Percentiles rank a stretch among this genome's conserved stretches.
phyloP scores from a whole-genome alignment of 768 basidiomycete species.

The Pleurotus pulmonarius region DNA sequence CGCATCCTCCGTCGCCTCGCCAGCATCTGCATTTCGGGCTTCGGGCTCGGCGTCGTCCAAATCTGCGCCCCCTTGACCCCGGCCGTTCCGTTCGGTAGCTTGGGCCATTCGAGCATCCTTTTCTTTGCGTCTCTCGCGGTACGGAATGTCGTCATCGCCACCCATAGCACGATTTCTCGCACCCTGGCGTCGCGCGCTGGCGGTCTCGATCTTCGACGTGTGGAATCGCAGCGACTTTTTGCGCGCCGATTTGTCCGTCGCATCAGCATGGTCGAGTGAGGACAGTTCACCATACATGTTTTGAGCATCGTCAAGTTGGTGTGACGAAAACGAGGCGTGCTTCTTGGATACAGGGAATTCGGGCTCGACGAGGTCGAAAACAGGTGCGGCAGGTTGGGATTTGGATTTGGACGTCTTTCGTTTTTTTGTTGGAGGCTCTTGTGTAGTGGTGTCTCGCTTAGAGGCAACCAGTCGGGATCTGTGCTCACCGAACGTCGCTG shows the following conservation, averaged over 20 bases:
- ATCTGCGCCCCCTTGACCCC: slow-evolving; percentile 59
- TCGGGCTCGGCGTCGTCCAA: slow-evolving; percentile 53
- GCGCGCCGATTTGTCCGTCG: slow-evolving; percentile 78
- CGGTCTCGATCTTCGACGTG: slow-evolving; percentile 84
- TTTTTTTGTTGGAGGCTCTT: slow-evolving; percentile 58
- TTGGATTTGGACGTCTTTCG: slow-evolving; percentile 43
- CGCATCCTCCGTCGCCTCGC: slow-evolving; percentile 39
- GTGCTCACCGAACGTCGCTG: background rate
- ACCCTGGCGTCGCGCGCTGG: slow-evolving; percentile 68
- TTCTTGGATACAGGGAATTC: slow-evolving; percentile 48
- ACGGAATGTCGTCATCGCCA: slow-evolving; percentile 96
- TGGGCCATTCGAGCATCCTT: slow-evolving; percentile 52
- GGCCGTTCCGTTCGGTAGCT: slow-evolving; percentile 44
- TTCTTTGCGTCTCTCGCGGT: slow-evolving; percentile 69
- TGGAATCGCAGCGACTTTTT: slow-evolving; percentile 89
- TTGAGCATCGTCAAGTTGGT: slow-evolving; percentile 33
- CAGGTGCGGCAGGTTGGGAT: slow-evolving; percentile 15
- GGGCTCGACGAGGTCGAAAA: slow-evolving; percentile 82
- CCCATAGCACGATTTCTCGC: slow-evolving; percentile 69
- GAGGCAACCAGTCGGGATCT: slow-evolving; percentile 16
- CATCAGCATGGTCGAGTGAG: slow-evolving; percentile 65
- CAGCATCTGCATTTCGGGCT: slow-evolving; percentile 33
- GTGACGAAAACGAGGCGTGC: slow-evolving; percentile 20
- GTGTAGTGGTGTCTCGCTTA: slow-evolving; percentile 16
- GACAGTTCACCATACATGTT: slow-evolving; percentile 67